phyloP scores from a whole-genome alignment of 371 early-diverging fungal species.

The Lichtheimia corymbifera region DNA sequence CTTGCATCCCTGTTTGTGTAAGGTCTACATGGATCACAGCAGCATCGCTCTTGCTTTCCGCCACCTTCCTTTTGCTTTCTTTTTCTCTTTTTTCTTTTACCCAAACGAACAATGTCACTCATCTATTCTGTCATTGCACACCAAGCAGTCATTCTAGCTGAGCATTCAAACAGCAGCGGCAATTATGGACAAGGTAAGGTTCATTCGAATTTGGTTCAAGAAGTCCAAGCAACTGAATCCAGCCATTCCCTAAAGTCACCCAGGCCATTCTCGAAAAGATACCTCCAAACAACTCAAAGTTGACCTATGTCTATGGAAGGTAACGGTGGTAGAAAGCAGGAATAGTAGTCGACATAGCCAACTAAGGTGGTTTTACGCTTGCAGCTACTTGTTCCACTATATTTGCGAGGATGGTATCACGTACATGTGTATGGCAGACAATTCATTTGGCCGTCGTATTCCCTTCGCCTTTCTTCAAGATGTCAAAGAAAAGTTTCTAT shows the following conservation, averaged over 20 bases:
- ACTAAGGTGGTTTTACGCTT: not conserved
- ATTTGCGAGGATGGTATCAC: constrained; percentile 79
- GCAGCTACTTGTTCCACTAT: constrained; percentile 89
- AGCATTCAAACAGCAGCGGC: constrained; percentile 76
- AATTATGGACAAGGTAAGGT: constrained; percentile 63
- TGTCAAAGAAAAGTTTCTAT: constrained; percentile 66
- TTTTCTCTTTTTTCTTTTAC: not conserved
- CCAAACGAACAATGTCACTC: constrained; percentile 55
- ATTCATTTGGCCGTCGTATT: constrained; percentile 83
- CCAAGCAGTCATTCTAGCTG: constrained; percentile 74
- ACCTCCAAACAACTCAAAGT: constrained; percentile 84
- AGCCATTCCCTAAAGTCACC: constrained; percentile 53
- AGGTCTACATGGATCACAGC: no score
- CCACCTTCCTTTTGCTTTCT: not conserved
- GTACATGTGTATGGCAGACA: constrained; percentile 91
- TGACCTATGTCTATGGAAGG: constrained; percentile 91
- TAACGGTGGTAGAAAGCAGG: constrained; percentile 22
- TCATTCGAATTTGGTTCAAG: not conserved
- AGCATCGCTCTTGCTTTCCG: no score
- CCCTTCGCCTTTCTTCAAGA: constrained; percentile 92
- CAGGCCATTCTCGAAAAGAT: constrained; percentile 90
- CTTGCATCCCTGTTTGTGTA: no score
- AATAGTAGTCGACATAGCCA: not conserved
- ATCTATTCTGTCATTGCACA: constrained; percentile 78
- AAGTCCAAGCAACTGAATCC: not conserved